These are phyloP conservation scores for Plasmodium coatneyi DNA, from an alignment of 169 alveolate species.

Conservation along the genomic window DNA sequence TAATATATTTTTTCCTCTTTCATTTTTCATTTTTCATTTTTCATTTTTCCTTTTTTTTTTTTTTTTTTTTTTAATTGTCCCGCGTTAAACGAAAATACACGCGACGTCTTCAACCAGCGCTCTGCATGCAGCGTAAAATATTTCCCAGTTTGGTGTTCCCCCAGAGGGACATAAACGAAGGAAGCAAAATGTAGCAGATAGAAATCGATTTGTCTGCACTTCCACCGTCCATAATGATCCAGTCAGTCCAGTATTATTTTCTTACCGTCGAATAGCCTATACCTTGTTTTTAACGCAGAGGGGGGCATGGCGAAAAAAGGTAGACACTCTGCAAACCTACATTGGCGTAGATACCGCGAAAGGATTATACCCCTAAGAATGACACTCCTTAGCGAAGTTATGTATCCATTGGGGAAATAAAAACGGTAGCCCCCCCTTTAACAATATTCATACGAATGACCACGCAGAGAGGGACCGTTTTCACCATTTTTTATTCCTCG, in stretches of 20 bases:
- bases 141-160: not conserved
- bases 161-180: not conserved
- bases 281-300: not conserved
- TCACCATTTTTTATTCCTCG: not conserved
- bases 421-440: not conserved
- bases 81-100: not conserved
- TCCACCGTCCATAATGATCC: not conserved
- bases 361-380: not conserved
- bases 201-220: not conserved
- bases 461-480: not conserved
- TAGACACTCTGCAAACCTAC: not conserved
- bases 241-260: not conserved
- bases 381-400: not conserved
- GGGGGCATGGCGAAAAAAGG: not conserved
- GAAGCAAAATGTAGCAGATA: not conserved
- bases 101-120: not conserved
- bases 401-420: not conserved
- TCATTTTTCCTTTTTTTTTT: not conserved
- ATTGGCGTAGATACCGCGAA: not conserved
- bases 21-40: not conserved
- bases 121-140: not conserved
- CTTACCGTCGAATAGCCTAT: not conserved
- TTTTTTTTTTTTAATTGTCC: not conserved
- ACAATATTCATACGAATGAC: not conserved
- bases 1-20: not conserved